A percentile compares a stretch with the other conserved stretches of the same genome.
Conservation (phyloP, 2,329 filamentous ascomycete species). For the Colletotrichum chlorophyti region DNA sequence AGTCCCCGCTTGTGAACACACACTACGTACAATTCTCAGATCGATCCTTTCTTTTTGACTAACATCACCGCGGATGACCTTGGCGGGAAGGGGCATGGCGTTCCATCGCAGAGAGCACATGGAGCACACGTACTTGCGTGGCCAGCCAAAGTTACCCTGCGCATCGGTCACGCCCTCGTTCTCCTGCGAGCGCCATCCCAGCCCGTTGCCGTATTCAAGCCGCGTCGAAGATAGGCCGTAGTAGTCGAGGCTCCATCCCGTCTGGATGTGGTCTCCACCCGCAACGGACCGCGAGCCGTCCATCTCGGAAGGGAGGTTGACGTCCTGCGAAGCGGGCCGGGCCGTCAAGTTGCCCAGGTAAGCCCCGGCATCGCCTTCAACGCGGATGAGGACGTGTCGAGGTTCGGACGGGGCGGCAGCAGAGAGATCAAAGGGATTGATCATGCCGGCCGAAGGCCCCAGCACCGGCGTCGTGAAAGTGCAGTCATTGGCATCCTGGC, state of each 20-base stretch:
- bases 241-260: constrained; percentile 26
- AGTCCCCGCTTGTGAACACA: neutral
- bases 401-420: constrained; percentile 5
- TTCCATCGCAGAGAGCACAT: constrained; percentile 27
- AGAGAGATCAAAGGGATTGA: constrained; percentile 24
- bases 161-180: constrained; percentile 19
- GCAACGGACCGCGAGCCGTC: constrained; percentile 13
- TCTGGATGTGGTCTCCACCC: constrained; percentile 17
- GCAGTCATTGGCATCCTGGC: neutral
- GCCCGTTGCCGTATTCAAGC: constrained; percentile 15
- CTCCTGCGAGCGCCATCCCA: constrained; percentile 26
- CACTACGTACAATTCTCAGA: constrained; percentile 19
- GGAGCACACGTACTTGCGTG: constrained; percentile 20
- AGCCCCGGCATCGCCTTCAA: constrained; percentile 15
- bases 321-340: neutral
- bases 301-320: neutral
- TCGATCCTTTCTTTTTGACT: constrained; percentile 24
- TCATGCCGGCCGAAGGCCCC: neutral
- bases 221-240: constrained; percentile 7
- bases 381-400: constrained; percentile 24
- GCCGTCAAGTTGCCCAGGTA: constrained; percentile 8
- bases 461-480: constrained; percentile 1
- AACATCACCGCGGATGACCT: constrained; percentile 22
- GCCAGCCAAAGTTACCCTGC: constrained; percentile 13
- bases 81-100: constrained; percentile 18